Evolutionary conservation across 2,329 filamentous ascomycete genomes (phyloP).

Genomic region (Xylariaceae sp.): DNA sequence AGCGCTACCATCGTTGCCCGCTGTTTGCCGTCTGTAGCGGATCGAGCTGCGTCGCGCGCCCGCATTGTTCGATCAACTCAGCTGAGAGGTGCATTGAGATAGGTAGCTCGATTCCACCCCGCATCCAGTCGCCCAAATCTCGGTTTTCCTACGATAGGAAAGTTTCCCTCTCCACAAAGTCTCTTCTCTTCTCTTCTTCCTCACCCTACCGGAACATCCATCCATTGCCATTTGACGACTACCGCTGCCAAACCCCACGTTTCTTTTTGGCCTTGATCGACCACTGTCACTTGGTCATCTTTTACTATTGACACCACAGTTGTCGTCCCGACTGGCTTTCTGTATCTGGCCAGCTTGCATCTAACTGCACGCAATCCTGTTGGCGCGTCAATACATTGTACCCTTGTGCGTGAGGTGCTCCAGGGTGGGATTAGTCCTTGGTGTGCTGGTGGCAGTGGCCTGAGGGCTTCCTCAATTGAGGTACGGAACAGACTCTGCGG

Average conservation of each 20-base stretch:
- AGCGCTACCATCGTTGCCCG: conserved; percentile 11
- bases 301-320: background rate
- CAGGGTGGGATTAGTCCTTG: conserved; percentile 26
- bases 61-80: conserved; percentile 12
- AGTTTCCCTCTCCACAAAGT: conserved; percentile 14
- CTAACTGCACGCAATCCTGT: conserved; percentile 12
- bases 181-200: conserved; percentile 2
- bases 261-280: conserved; percentile 11
- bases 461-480: conserved; percentile 25
- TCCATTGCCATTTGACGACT: conserved; percentile 1
- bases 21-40: conserved; percentile 4
- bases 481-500: conserved; percentile 24
- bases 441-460: conserved; percentile 29
- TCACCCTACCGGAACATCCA: conserved; percentile 1
- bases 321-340: background rate
- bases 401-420: conserved; percentile 26
- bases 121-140: conserved; percentile 26
- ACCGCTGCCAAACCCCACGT: background rate
- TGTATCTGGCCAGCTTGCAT: background rate
- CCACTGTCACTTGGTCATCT: conserved; percentile 3
- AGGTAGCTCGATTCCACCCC: conserved; percentile 27
- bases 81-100: conserved; percentile 19
- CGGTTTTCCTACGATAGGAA: conserved; percentile 25
- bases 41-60: conserved; percentile 10
- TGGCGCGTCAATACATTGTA: conserved; percentile 13